These are phyloP conservation scores for Heterobasidion irregulare DNA, from an alignment of 1,284 basidiomycete genomes.

Conservation along the genomic window DNA sequence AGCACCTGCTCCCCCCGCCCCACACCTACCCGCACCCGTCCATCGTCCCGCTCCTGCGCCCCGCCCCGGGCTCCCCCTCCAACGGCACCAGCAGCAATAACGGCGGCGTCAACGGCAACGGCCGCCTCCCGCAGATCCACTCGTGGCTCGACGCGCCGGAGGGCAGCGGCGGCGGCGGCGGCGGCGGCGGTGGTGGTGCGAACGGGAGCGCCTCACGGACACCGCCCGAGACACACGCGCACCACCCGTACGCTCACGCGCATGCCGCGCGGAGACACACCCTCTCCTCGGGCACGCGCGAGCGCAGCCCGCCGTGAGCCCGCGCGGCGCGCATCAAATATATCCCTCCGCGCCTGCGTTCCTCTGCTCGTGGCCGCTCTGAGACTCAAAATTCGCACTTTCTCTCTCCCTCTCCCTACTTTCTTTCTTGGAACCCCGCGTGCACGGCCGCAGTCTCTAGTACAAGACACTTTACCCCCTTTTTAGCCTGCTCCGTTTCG, in stretches of 20 bases:
- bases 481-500: too few species aligned
- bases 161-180: neutral
- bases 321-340: too few species aligned
- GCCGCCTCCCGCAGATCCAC: constrained; percentile 10
- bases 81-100: constrained; percentile 8
- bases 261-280: neutral
- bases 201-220: neutral
- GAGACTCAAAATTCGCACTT: too few species aligned
- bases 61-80: neutral
- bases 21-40: constrained; percentile 41
- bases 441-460: too few species aligned
- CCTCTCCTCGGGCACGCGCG: neutral
- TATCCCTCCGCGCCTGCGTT: too few species aligned
- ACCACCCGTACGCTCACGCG: neutral
- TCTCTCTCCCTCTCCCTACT: too few species aligned
- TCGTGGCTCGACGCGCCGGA: constrained; percentile 7
- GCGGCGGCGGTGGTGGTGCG: neutral
- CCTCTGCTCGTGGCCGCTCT: too few species aligned
- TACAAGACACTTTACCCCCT: too few species aligned
- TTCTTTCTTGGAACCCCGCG: too few species aligned
- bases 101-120: constrained; percentile 6
- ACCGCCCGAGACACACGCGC: neutral
- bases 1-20: constrained; percentile 23
- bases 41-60: constrained; percentile 31
- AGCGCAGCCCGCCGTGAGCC: neutral